A percentile compares a stretch with the other conserved stretches of the same genome.
These are phyloP conservation scores for Talinum fruticosum DNA, from an alignment of 148 eudicot species.

Conservation along the genomic window DNA sequence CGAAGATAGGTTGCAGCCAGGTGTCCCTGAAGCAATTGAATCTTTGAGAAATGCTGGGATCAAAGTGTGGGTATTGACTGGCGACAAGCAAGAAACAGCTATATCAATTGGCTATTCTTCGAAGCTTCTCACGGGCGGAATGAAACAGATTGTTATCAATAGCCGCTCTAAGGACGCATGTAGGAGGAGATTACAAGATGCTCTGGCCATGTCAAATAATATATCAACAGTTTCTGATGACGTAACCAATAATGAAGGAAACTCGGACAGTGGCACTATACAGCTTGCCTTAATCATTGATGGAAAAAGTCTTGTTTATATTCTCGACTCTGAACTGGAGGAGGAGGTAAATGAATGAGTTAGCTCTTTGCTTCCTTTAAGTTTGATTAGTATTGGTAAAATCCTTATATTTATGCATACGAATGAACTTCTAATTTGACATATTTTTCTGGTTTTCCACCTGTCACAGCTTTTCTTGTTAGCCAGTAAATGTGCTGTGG, in stretches of 20 bases:
- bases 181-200: slow-evolving; percentile 65
- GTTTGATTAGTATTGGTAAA: background rate
- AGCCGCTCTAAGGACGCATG: slow-evolving; percentile 68
- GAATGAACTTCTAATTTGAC: background rate
- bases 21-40: slow-evolving; percentile 96
- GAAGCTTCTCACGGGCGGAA: slow-evolving; percentile 65
- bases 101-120: slow-evolving; percentile 97
- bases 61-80: slow-evolving; percentile 97
- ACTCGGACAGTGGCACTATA: background rate
- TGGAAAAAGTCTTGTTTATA: slow-evolving; percentile 92
- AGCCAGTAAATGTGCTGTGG: slow-evolving; percentile 79
- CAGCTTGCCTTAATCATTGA: slow-evolving; percentile 79
- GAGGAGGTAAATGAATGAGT: slow-evolving; percentile 50
- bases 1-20: slow-evolving; percentile 91
- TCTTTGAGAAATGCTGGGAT: slow-evolving; percentile 82
- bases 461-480: slow-evolving; percentile 70
- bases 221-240: slow-evolving; percentile 27
- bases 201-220: slow-evolving; percentile 40
- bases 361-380: background rate
- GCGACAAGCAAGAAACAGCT: slow-evolving; percentile 99
- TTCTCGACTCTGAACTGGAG: slow-evolving; percentile 91
- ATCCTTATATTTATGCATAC: background rate
- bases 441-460: slow-evolving; percentile 2
- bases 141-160: slow-evolving; percentile 83
- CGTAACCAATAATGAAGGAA: slow-evolving; percentile 17